These are phyloP conservation scores for Myrmaecium sp. DNA, from an alignment of 2,329 filamentous ascomycete species.

Conservation along the genomic window DNA sequence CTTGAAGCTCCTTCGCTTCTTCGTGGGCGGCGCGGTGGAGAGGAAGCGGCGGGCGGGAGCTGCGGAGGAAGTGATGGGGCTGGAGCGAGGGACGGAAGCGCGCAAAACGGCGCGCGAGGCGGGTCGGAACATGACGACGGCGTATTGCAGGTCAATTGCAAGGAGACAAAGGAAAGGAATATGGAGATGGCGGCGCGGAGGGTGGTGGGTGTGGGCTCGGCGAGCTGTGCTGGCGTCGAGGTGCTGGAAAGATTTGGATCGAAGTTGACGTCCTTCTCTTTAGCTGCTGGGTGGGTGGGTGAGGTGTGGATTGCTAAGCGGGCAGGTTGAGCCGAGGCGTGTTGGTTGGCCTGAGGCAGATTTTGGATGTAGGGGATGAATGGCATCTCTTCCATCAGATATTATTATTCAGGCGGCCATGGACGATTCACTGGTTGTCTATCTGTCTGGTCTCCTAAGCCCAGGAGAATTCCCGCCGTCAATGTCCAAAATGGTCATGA, in stretches of 20 bases:
- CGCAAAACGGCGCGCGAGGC: conserved; percentile 27
- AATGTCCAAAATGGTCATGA: too few relatives aligned
- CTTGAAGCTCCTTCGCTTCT: conserved; percentile 69
- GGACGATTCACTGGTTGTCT: too few relatives aligned
- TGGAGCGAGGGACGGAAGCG: conserved; percentile 7
- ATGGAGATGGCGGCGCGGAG: too few relatives aligned
- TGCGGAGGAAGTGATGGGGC: conserved; percentile 8
- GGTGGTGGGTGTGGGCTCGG: background rate
- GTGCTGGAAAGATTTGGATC: background rate
- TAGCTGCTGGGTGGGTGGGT: too few relatives aligned
- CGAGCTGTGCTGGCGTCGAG: background rate
- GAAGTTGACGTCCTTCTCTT: background rate
- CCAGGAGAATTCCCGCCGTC: too few relatives aligned
- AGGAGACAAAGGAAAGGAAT: conserved; percentile 1
- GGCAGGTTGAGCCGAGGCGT: too few relatives aligned
- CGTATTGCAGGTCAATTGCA: background rate
- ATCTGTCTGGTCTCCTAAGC: too few relatives aligned
- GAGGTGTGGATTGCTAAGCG: too few relatives aligned
- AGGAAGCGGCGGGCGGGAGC: conserved; percentile 31
- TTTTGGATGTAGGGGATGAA: too few relatives aligned
- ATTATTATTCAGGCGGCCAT: too few relatives aligned
- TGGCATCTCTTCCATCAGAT: too few relatives aligned
- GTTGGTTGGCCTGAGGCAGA: too few relatives aligned
- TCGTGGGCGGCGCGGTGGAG: conserved; percentile 40
- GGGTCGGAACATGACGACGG: conserved; percentile 33